phyloP scores from a whole-genome alignment of 2,329 filamentous ascomycete species.

The Cephalotrichum gorgonifer region DNA sequence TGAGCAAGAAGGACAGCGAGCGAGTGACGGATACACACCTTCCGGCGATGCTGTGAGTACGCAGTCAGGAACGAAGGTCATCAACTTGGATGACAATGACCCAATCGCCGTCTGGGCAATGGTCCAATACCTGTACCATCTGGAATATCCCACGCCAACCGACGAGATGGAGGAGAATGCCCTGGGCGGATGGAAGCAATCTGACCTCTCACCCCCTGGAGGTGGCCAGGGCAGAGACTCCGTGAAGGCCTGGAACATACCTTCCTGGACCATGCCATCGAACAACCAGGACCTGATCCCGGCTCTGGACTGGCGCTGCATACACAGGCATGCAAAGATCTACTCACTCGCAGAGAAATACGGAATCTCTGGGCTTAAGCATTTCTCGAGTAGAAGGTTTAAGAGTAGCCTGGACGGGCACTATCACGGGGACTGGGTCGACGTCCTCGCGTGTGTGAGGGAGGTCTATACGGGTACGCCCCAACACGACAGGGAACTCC shows the following conservation, averaged over 20 bases:
- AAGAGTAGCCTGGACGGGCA: not conserved
- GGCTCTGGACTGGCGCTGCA: not conserved
- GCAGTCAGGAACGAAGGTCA: not conserved
- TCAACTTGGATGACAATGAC: not conserved
- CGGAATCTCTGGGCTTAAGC: not conserved
- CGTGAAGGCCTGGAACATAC: no score
- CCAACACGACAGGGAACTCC: not conserved
- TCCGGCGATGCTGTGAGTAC: not conserved
- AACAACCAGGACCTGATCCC: not conserved
- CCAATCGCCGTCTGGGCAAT: not conserved
- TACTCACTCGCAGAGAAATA: not conserved
- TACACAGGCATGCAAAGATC: not conserved
- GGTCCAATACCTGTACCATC: not conserved
- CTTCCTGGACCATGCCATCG: no score
- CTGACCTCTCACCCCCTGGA: not conserved
- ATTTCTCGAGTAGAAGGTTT: not conserved
- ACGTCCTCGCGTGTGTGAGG: not conserved
- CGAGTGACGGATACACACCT: not conserved
- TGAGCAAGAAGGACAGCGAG: not conserved
- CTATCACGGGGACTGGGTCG: not conserved
- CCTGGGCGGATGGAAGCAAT: not conserved
- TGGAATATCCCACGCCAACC: not conserved
- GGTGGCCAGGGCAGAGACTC: not conserved
- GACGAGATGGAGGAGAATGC: not conserved
- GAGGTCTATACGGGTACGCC: not conserved